Base-by-base conservation (phyloP, 2,329 filamentous ascomycete species). In the Beauveria varroae region DNA sequence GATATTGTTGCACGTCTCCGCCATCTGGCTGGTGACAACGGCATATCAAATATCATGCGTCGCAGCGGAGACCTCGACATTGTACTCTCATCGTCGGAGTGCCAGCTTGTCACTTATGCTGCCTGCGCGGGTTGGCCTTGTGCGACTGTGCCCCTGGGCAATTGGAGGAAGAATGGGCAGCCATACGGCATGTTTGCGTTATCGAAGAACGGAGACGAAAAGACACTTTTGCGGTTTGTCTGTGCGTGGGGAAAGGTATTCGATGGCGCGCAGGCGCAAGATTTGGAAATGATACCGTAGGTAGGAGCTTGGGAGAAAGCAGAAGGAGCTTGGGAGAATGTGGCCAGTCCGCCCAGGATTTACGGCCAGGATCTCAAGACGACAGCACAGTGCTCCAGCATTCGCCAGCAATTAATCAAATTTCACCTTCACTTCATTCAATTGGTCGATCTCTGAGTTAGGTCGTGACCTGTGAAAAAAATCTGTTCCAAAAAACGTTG, bases 171-270 rank as follows among this genome's bases (percentile, higher is more conserved):
- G 34, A 57, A 61, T 14, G 59, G 58, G 20, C 58, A 61, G 18
- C 59, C 59, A 14, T 56, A 54, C 9, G 58, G 59, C 44, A 61
- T 61, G 59, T 55, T 55, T 49, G 58, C 51, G 8, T 12, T 61
- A 8, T 41, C 58, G 7, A 55, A 30, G 16, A 9, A 61, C 18
- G 58, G 43, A 5, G 18, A 30, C 24, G 49, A 53, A 12, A 28
- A 54, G 3, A 55, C 22, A 0, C 12, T 61, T 20, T n/a, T 55
- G 30, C 51, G 51, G 1, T 61, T 61, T 26, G 10, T 61, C 14
- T 26, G 22, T 24, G 52, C 10, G n/a, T 57, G 53, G 53, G 46
- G 30, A 18, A 51, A 16, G n/a, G 47, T 46, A 1, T 57, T 56
- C 12, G 40, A n/a, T 9, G 46, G 49, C 16, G 22, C 34, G 12